Evolutionary conservation across 176 grass and related monocot genomes (phyloP).

Genomic region (Ananas comosus): DNA sequence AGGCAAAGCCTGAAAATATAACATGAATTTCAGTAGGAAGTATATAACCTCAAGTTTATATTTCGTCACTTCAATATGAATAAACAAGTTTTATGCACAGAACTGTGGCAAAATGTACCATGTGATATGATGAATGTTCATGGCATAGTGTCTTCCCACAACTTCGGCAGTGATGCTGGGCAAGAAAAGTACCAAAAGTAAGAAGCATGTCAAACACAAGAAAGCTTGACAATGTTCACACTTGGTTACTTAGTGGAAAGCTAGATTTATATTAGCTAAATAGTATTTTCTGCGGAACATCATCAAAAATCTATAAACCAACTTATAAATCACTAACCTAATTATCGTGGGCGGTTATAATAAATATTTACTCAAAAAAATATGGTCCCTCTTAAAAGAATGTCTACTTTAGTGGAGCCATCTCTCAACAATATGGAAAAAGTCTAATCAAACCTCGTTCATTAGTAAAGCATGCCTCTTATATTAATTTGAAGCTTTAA

Average conservation of each 20-base stretch:
- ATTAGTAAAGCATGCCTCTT: no score
- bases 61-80: not conserved
- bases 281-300: not conserved
- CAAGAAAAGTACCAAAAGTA: constrained; percentile 2
- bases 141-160: constrained; percentile 89
- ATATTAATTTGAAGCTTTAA: no score
- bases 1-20: constrained; percentile 61
- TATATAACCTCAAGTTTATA: not conserved
- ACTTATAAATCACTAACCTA: no score
- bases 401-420: no score
- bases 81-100: not conserved
- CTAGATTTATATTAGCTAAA: not conserved
- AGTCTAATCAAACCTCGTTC: no score
- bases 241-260: not conserved
- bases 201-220: not conserved
- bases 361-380: no score
- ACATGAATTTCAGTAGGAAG: constrained; percentile 10
- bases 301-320: not conserved
- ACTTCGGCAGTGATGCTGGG: constrained; percentile 89
- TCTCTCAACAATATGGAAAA: no score
- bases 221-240: not conserved
- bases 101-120: constrained; percentile 35
- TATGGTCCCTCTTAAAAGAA: no score
- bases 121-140: constrained; percentile 91
- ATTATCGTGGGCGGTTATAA: no score